Base-by-base conservation (phyloP, 2,329 filamentous ascomycete species). In the Metarhizium anisopliae region DNA sequence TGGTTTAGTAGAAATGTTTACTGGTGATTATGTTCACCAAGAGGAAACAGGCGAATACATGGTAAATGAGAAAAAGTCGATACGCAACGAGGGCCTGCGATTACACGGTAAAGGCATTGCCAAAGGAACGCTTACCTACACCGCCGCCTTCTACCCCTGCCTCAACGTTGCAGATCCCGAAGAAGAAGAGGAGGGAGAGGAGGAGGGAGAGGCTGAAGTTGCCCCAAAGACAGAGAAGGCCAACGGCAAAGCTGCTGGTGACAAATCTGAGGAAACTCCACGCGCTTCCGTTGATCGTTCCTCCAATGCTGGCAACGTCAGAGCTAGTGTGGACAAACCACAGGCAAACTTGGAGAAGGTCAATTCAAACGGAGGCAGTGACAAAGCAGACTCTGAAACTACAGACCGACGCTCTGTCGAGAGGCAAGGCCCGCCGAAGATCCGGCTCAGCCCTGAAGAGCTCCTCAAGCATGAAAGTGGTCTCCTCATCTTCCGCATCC, bases 401-500 rank as follows among this genome's bases (percentile, higher is more conserved):
- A 56, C 59, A 3, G 59, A 58, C 11, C 59, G 66, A 14, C 59
- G 62, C 11, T 70, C 70, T 8, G 59, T 66, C 14, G 69, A 77
- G 52, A 72, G 69, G 6, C 81, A 79, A 63, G 78, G 78, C 43
- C 77, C 84, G 14, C 87, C 90, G 32, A 95, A 95, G 75, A 77
- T 96, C 60, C 84, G 79, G 55, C 81, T 99, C 52, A 84, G 81
- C 4, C 83, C 85, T 0, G 87, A 96, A 59, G 89, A 97, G 67
- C 79, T 99, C 20, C 74, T 87, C 62, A 84, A 88, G 66, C 87
- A 96, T 67, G 91, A 97, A 74, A 94, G 89, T 56, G 94, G 94
- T 60, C 81, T 99, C 56, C 79, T 99, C 60, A 89, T 99, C 55
- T 97, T 99, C 80, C 93, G 92, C 67, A 82, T 99, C 56, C 83